Conservation (phyloP, 208 protist species). For the Vickermania spadyakhi region DNA sequence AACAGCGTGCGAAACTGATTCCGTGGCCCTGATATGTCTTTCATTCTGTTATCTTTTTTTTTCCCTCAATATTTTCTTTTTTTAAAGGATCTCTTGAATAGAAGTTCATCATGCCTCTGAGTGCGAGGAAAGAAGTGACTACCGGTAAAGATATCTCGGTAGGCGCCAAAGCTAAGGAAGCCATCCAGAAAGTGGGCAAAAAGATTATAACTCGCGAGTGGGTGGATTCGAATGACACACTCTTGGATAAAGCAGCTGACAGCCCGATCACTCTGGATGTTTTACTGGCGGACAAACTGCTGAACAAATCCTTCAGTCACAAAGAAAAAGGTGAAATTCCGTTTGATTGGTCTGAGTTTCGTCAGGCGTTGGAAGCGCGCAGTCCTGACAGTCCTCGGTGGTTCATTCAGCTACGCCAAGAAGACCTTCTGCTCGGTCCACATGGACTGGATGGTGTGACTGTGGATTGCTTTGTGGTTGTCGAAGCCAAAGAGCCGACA, state of each 20-base stretch:
- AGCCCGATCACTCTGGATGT: conserved; percentile 20
- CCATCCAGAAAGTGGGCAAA: neutral
- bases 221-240: neutral
- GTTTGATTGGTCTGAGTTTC: conserved; percentile 70
- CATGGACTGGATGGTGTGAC: conserved; percentile 73
- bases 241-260: neutral
- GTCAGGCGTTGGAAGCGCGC: conserved; percentile 38
- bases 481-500: conserved; percentile 54
- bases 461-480: conserved; percentile 79
- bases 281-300: conserved; percentile 37
- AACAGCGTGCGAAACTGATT: too few relatives aligned
- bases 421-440: conserved; percentile 59
- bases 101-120: neutral
- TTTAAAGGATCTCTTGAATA: neutral
- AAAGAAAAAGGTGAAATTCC: conserved; percentile 14
- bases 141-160: conserved; percentile 1
- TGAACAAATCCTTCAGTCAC: conserved; percentile 40
- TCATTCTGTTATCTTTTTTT: neutral
- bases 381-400: conserved; percentile 55
- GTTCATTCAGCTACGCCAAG: conserved; percentile 82
- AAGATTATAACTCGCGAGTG: neutral
- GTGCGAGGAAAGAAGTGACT: conserved; percentile 1
- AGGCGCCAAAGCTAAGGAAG: neutral
- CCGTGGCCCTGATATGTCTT: neutral
- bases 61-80: neutral